A percentile compares a stretch with the other conserved stretches of the same genome.
These are phyloP conservation scores for Botryosphaeria dothidea DNA, from an alignment of 2,329 filamentous ascomycete genomes.

Conservation along the genomic window DNA sequence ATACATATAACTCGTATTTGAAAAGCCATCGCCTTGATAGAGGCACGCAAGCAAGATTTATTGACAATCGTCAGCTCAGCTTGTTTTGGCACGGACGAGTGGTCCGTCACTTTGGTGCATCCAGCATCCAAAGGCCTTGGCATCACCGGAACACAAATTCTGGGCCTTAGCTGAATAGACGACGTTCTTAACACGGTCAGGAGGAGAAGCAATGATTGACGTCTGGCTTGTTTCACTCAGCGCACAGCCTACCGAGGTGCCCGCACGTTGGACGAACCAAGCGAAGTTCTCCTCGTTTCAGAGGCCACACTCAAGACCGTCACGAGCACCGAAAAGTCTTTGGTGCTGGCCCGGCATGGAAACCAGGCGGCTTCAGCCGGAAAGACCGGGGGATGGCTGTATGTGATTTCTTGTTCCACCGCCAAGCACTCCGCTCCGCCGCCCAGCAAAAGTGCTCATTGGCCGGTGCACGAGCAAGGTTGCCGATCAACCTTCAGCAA, in stretches of 20 bases:
- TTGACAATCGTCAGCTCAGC: background rate
- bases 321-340: background rate
- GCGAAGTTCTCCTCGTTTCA: background rate
- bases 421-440: constrained; percentile 10
- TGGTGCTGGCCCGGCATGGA: background rate
- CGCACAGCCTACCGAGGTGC: constrained; percentile 15
- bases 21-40: background rate
- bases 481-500: constrained; percentile 1
- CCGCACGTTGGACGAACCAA: background rate
- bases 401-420: background rate
- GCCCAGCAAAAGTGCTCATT: background rate
- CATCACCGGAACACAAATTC: background rate
- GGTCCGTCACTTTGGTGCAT: background rate
- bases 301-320: background rate
- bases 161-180: background rate
- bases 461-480: background rate
- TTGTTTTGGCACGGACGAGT: background rate
- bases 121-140: background rate
- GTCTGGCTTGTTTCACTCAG: constrained; percentile 8
- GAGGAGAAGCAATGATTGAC: background rate
- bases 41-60: background rate
- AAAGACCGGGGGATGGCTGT: background rate
- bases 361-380: background rate
- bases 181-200: background rate
- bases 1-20: background rate